Conservation (phyloP, 2,329 filamentous ascomycete genomes). For the Colletotrichum lentis region DNA sequence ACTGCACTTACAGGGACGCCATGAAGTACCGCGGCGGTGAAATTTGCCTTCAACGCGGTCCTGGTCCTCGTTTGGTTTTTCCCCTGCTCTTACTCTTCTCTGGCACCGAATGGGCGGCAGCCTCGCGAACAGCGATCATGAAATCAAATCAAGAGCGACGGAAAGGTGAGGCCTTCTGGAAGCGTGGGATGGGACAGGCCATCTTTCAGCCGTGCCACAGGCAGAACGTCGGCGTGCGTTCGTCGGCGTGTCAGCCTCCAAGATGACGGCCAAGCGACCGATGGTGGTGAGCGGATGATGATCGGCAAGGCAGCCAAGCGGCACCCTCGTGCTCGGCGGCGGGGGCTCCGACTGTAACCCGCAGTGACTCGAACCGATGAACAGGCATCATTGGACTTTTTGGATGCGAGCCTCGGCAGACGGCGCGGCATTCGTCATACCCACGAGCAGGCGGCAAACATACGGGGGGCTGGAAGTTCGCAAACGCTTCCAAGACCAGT, state of each 20-base stretch:
- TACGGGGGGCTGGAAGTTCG: neutral
- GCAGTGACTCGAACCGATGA: neutral
- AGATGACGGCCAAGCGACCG: slow-evolving; percentile 2
- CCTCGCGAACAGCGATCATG: neutral
- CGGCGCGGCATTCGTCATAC: slow-evolving; percentile 35
- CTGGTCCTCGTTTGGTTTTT: neutral
- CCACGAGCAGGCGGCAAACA: neutral
- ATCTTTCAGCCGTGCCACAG: slow-evolving; percentile 12
- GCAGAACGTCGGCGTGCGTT: neutral
- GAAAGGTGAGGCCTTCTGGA: neutral
- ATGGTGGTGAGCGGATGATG: slow-evolving; percentile 12
- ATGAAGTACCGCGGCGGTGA: neutral
- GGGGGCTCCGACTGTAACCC: slow-evolving; percentile 9
- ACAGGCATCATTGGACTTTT: neutral
- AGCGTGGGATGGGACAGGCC: too few species aligned
- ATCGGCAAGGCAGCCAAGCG: slow-evolving; percentile 31
- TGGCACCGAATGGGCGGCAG: neutral
- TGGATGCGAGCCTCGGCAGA: slow-evolving; percentile 11
- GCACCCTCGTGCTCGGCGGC: slow-evolving; percentile 20
- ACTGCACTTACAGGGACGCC: neutral
- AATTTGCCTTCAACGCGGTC: neutral
- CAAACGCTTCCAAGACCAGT: neutral
- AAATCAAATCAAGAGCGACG: neutral
- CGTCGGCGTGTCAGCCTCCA: slow-evolving; percentile 21
- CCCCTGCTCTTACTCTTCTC: neutral